These are phyloP conservation scores for Blastosporella zonata DNA, from an alignment of 1,284 basidiomycete species.

Conservation along the genomic window DNA sequence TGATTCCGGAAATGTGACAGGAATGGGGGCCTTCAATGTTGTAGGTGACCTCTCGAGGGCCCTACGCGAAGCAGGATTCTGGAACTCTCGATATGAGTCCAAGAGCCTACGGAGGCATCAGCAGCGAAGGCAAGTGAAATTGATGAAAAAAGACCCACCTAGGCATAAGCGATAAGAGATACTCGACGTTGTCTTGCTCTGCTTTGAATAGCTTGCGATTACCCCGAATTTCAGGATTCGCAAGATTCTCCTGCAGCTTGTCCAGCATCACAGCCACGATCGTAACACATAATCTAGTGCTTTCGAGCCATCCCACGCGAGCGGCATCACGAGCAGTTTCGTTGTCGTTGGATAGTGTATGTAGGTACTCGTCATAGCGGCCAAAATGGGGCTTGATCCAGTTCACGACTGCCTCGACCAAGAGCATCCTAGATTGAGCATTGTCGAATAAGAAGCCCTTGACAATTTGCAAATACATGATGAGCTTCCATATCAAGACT, in stretches of 20 bases:
- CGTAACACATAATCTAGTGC: constrained; percentile 79
- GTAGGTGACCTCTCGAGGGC: constrained; percentile 69
- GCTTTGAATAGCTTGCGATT: constrained; percentile 65
- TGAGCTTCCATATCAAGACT: constrained; percentile 89
- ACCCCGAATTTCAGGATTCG: constrained; percentile 60
- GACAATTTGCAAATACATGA: constrained; percentile 90
- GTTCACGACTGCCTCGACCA: constrained; percentile 86
- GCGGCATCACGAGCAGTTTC: constrained; percentile 69
- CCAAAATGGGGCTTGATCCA: constrained; percentile 98
- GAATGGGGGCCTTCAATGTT: constrained; percentile 60
- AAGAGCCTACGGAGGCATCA: constrained; percentile 52
- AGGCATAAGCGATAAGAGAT: constrained; percentile 82
- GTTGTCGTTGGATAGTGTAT: constrained; percentile 58
- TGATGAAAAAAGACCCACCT: constrained; percentile 45
- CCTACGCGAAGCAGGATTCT: constrained; percentile 61
- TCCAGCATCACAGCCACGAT: constrained; percentile 91
- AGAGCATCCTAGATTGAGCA: constrained; percentile 70
- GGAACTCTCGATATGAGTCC: constrained; percentile 86
- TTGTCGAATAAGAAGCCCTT: constrained; percentile 88
- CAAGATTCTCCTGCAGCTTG: constrained; percentile 80
- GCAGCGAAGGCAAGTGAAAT: neutral
- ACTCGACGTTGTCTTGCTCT: constrained; percentile 94
- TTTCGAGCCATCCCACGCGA: constrained; percentile 88
- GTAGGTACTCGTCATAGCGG: constrained; percentile 79
- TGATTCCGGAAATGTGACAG: constrained; percentile 89